Percentiles rank a stretch among this genome's conserved stretches.
Conservation (phyloP, 2,329 filamentous ascomycete genomes). For the Pseudogymnoascus sp. region DNA sequence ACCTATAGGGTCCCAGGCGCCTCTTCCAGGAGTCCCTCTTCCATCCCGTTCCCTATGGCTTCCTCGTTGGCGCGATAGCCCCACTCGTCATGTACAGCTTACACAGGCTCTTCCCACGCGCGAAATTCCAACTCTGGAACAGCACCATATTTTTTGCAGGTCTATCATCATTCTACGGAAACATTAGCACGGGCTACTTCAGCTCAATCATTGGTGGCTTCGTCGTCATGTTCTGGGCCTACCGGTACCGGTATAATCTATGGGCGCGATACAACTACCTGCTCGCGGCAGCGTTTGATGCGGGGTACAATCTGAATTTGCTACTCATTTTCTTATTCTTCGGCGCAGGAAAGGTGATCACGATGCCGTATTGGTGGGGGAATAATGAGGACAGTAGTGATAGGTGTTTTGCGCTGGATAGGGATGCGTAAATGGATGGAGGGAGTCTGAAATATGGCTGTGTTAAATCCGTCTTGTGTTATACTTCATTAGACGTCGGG, state of each 20-base stretch:
- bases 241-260: slow-evolving; percentile 46
- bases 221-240: slow-evolving; percentile 53
- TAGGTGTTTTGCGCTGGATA: slow-evolving; percentile 48
- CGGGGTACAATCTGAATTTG: slow-evolving; percentile 56
- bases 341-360: slow-evolving; percentile 47
- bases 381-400: slow-evolving; percentile 49
- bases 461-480: background rate
- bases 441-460: background rate
- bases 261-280: slow-evolving; percentile 58
- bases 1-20: slow-evolving; percentile 36
- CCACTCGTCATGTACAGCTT: slow-evolving; percentile 44
- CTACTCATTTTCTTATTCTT: slow-evolving; percentile 55
- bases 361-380: slow-evolving; percentile 59
- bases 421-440: background rate
- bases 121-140: slow-evolving; percentile 50
- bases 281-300: slow-evolving; percentile 53
- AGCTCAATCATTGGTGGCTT: slow-evolving; percentile 53
- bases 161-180: slow-evolving; percentile 51
- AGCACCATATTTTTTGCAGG: slow-evolving; percentile 55
- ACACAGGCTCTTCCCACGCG: slow-evolving; percentile 45
- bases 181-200: slow-evolving; percentile 52
- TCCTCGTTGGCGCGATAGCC: slow-evolving; percentile 41
- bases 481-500: background rate
- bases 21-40: slow-evolving; percentile 44
- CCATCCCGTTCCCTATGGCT: slow-evolving; percentile 44